Percentiles rank a stretch among this genome's conserved stretches.
These are phyloP conservation scores for Sordariomycetes sp. DNA, from an alignment of 2,329 filamentous ascomycete species.

Conservation along the genomic window DNA sequence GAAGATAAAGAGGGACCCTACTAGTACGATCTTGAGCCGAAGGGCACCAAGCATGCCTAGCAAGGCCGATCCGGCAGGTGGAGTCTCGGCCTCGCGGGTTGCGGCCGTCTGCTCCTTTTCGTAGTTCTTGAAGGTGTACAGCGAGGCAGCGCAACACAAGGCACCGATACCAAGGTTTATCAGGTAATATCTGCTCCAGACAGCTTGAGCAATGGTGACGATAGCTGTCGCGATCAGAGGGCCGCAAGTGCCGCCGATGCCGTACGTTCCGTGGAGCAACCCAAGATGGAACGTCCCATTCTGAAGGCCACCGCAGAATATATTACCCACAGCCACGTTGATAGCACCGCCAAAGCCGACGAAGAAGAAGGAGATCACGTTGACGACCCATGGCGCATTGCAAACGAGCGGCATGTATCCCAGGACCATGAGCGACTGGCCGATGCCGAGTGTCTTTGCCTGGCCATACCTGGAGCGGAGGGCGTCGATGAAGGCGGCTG, in stretches of 20 bases:
- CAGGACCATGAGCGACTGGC: slow-evolving; percentile 44
- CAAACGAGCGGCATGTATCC: slow-evolving; percentile 58
- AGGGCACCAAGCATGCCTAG: slow-evolving; percentile 37
- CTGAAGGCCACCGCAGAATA: slow-evolving; percentile 46
- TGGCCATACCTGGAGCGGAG: slow-evolving; percentile 56
- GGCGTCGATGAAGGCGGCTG: slow-evolving; percentile 59
- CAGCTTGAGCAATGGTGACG: slow-evolving; percentile 44
- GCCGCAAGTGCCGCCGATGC: slow-evolving; percentile 54
- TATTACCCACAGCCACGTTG: slow-evolving; percentile 48
- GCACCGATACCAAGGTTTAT: slow-evolving; percentile 51
- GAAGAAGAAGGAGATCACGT: slow-evolving; percentile 62
- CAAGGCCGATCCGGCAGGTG: slow-evolving; percentile 16
- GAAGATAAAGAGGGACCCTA: slow-evolving; percentile 77
- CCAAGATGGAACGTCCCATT: slow-evolving; percentile 49
- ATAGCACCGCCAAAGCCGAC: slow-evolving; percentile 50
- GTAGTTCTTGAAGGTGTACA: slow-evolving; percentile 63
- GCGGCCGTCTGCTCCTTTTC: slow-evolving; percentile 45
- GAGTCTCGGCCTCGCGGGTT: slow-evolving; percentile 22
- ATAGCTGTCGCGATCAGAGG: slow-evolving; percentile 70
- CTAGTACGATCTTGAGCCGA: slow-evolving; percentile 51
- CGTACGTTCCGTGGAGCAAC: slow-evolving; percentile 58
- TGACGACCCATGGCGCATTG: slow-evolving; percentile 59
- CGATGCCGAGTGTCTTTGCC: slow-evolving; percentile 51
- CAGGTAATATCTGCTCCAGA: slow-evolving; percentile 68
- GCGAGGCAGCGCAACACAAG: slow-evolving; percentile 45